Percentiles rank a stretch among this genome's conserved stretches.
Conservation (phyloP, 129 eudicot genomes). For the Escallonia herrerae region DNA sequence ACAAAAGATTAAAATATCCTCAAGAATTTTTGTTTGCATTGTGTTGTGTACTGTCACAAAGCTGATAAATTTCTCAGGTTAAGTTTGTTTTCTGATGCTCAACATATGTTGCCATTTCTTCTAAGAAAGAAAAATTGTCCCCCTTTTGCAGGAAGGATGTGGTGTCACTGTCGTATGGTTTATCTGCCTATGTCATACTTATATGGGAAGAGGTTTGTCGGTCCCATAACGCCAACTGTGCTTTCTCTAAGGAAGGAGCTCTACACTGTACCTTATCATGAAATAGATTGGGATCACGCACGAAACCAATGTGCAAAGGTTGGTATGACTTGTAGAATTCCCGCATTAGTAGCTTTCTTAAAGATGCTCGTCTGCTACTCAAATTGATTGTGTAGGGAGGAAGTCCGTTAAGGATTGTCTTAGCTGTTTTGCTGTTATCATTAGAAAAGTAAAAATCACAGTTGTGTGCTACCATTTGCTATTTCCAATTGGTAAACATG, state of each 20-base stretch:
- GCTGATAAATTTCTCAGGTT: neutral
- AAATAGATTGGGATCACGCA: constrained; percentile 82
- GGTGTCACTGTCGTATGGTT: constrained; percentile 99
- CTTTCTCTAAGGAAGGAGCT: constrained; percentile 78
- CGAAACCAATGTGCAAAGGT: constrained; percentile 95
- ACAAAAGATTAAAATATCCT: neutral
- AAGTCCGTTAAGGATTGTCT: too few species aligned
- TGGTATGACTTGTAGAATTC: constrained; percentile 1
- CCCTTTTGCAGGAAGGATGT: constrained; percentile 74
- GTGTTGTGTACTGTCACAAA: neutral
- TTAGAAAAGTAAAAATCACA: neutral
- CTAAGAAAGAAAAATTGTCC: constrained; percentile 15
- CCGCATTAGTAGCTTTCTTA: neutral
- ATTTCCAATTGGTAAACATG: neutral
- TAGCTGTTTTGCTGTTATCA: neutral
- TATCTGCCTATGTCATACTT: constrained; percentile 92
- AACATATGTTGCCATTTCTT: neutral
- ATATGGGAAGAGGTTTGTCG: constrained; percentile 92
- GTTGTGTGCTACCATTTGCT: neutral
- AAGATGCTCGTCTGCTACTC: neutral
- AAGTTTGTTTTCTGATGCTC: neutral
- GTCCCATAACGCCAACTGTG: constrained; percentile 75
- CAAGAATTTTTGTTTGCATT: neutral
- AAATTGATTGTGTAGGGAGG: neutral
- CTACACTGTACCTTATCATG: constrained; percentile 71